These are phyloP conservation scores for Piloderma croceum DNA, from an alignment of 768 basidiomycete species.

Conservation along the genomic window DNA sequence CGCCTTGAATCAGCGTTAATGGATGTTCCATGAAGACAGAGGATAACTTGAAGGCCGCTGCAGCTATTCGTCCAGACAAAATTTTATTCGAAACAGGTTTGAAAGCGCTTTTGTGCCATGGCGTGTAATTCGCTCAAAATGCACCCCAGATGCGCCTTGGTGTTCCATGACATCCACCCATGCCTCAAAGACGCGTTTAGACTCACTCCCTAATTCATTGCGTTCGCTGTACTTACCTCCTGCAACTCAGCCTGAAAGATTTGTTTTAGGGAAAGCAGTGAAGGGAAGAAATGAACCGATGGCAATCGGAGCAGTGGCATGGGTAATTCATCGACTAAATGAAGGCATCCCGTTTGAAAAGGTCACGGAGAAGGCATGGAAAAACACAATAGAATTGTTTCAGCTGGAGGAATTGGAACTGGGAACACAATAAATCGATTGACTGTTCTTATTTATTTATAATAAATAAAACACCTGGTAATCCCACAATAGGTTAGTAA, in stretches of 20 bases:
- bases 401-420: constrained; percentile 35
- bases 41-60: constrained; percentile 52
- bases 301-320: constrained; percentile 63
- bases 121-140: neutral
- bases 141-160: constrained; percentile 58
- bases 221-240: constrained; percentile 47
- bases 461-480: no score
- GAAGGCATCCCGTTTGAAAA: constrained; percentile 46
- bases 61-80: constrained; percentile 50
- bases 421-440: no score
- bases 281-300: constrained; percentile 77
- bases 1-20: constrained; percentile 43
- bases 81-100: constrained; percentile 74
- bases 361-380: constrained; percentile 52
- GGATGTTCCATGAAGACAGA: constrained; percentile 75
- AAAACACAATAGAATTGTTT: constrained; percentile 61
- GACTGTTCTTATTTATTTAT: no score
- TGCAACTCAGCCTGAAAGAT: constrained; percentile 51
- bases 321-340: constrained; percentile 52
- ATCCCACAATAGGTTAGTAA: no score
- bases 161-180: constrained; percentile 65
- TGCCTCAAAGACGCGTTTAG: constrained; percentile 48
- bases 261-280: constrained; percentile 51
- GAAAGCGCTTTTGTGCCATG: constrained; percentile 3
- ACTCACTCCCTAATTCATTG: constrained; percentile 41